These are phyloP conservation scores for Aspergillus sclerotiicarbonarius DNA, from an alignment of 495 filamentous ascomycete genomes.

Conservation along the genomic window DNA sequence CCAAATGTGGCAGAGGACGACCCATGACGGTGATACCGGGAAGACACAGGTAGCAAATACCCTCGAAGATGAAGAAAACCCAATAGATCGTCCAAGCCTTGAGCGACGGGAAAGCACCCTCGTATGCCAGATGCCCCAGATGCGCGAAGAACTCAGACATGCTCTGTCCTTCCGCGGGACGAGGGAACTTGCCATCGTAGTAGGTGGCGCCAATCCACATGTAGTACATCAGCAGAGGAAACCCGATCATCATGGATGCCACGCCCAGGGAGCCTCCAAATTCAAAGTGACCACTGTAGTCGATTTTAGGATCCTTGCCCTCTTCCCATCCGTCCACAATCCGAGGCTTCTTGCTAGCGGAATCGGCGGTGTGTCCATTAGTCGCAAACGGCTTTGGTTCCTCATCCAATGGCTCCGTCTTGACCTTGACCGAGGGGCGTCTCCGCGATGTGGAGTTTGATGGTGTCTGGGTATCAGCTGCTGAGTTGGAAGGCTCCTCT, in stretches of 20 bases:
- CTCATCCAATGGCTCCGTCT: slow-evolving; percentile 31
- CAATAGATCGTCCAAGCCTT: slow-evolving; percentile 93
- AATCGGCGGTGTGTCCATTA: slow-evolving; percentile 42
- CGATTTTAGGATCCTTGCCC: slow-evolving; percentile 72
- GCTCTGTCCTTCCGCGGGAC: slow-evolving; percentile 62
- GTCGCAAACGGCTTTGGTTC: slow-evolving; percentile 24
- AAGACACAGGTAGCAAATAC: slow-evolving; percentile 72
- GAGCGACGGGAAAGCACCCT: slow-evolving; percentile 73
- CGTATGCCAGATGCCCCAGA: slow-evolving; percentile 67
- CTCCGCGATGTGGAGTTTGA: slow-evolving; percentile 34
- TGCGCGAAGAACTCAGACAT: slow-evolving; percentile 65
- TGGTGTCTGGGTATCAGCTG: slow-evolving; percentile 18
- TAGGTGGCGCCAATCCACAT: slow-evolving; percentile 97
- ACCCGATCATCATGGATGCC: slow-evolving; percentile 81
- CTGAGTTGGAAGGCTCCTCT: slow-evolving; percentile 34
- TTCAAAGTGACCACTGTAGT: slow-evolving; percentile 78
- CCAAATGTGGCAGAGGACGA: slow-evolving; percentile 78
- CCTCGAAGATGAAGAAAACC: slow-evolving; percentile 84
- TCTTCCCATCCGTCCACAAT: slow-evolving; percentile 66
- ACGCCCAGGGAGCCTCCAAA: slow-evolving; percentile 84
- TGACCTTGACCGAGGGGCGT: slow-evolving; percentile 33
- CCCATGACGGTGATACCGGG: slow-evolving; percentile 82
- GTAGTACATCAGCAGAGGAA: slow-evolving; percentile 94
- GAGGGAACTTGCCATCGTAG: slow-evolving; percentile 80
- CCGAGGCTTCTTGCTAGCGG: slow-evolving; percentile 33